Evolutionary conservation across 352 stramenopile species (phyloP).

Genomic region (Phytophthora meadii): DNA sequence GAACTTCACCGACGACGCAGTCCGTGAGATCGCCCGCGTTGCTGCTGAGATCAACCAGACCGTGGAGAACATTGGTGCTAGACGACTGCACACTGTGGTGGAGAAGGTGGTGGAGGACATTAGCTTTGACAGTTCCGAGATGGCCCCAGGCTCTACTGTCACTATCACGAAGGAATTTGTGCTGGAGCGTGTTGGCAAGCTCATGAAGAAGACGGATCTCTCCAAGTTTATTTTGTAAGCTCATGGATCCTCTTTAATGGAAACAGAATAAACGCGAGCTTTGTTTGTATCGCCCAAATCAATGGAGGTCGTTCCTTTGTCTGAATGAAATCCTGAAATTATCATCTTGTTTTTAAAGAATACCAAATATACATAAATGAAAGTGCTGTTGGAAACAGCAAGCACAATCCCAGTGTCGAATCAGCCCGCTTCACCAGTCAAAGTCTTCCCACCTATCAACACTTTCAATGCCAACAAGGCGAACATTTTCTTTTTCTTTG

Average conservation of each 20-base stretch:
- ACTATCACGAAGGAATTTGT: slow-evolving; percentile 96
- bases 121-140: slow-evolving; percentile 97
- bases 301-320: too few relatives aligned
- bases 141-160: slow-evolving; percentile 78
- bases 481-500: slow-evolving; percentile 1
- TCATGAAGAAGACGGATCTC: slow-evolving; percentile 96
- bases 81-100: slow-evolving; percentile 97
- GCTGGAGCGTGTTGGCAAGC: slow-evolving; percentile 91
- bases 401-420: too few relatives aligned
- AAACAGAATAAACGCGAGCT: neutral
- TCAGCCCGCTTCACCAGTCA: neutral
- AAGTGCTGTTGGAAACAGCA: too few relatives aligned
- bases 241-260: slow-evolving; percentile 11
- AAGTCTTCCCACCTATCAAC: neutral
- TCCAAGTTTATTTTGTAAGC: slow-evolving; percentile 99
- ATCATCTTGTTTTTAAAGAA: too few relatives aligned
- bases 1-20: slow-evolving; percentile 96
- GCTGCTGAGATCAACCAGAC: slow-evolving; percentile 96
- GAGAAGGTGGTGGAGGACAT: slow-evolving; percentile 99
- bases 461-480: neutral
- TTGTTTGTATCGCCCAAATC: slow-evolving; percentile 8
- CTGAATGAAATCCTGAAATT: too few relatives aligned
- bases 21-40: slow-evolving; percentile 97
- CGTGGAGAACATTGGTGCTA: slow-evolving; percentile 99
- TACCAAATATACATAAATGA: too few relatives aligned